Conservation (phyloP, 164 flowering plant species). For the Stephania yunnanensis region DNA sequence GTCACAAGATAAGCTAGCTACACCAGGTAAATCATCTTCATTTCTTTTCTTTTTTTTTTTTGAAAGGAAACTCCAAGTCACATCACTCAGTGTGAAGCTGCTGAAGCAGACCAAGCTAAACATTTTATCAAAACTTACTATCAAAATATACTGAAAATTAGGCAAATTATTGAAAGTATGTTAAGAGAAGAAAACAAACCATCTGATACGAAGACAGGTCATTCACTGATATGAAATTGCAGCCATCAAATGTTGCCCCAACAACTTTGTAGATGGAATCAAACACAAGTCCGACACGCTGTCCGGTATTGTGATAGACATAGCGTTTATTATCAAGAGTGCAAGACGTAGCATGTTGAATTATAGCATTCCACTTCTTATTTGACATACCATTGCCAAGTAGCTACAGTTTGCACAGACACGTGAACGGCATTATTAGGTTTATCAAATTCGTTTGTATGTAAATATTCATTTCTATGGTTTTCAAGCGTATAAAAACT, state of each 20-base stretch:
- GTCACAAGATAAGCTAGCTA: not conserved
- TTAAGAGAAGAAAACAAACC: slow-evolving; percentile 28
- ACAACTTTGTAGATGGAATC: slow-evolving; percentile 45
- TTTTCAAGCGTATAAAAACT: slow-evolving; percentile 13
- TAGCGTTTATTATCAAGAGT: slow-evolving; percentile 28
- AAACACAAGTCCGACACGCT: slow-evolving; percentile 30
- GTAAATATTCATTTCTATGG: not conserved
- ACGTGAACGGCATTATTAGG: slow-evolving; percentile 3
- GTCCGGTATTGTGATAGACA: slow-evolving; percentile 16
- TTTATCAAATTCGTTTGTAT: not conserved
- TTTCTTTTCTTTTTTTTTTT: not conserved
- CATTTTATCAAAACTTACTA: not conserved
- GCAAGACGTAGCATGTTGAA: slow-evolving; percentile 48
- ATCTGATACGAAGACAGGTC: slow-evolving; percentile 23
- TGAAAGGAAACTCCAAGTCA: not conserved
- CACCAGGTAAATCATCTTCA: not conserved
- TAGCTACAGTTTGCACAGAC: slow-evolving; percentile 29
- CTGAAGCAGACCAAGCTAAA: not conserved
- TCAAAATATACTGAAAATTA: not conserved
- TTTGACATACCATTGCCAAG: slow-evolving; percentile 33
- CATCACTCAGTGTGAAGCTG: not conserved
- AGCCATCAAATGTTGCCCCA: slow-evolving; percentile 44
- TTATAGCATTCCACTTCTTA: slow-evolving; percentile 47
- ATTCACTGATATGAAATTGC: slow-evolving; percentile 23
- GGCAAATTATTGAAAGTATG: not conserved